These are phyloP conservation scores for Penicillium sp. DNA, from an alignment of 2,329 filamentous ascomycete genomes.

Conservation along the genomic window DNA sequence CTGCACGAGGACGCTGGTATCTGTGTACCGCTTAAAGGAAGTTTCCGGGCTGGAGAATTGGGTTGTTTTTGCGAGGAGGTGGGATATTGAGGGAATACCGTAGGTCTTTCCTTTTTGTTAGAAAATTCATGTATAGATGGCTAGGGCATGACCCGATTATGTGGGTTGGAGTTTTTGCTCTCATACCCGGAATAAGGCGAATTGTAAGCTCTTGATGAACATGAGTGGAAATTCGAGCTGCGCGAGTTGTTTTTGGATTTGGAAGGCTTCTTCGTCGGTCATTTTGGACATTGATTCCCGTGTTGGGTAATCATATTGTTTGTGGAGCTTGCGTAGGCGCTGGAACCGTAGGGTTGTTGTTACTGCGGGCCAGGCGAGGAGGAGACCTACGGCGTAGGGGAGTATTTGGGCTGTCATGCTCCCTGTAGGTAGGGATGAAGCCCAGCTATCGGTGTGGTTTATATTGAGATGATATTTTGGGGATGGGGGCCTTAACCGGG, in stretches of 20 bases:
- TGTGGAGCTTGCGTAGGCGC: slow-evolving; percentile 36
- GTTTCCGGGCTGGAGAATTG: slow-evolving; percentile 48
- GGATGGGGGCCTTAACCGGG: neutral
- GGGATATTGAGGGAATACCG: slow-evolving; percentile 56
- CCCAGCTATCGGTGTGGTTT: neutral
- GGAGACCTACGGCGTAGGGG: slow-evolving; percentile 19
- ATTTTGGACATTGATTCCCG: slow-evolving; percentile 49
- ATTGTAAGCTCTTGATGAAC: slow-evolving; percentile 51
- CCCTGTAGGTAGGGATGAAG: neutral
- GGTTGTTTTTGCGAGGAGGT: slow-evolving; percentile 48
- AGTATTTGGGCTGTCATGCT: slow-evolving; percentile 13
- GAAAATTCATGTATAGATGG: neutral
- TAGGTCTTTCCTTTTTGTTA: slow-evolving; percentile 45
- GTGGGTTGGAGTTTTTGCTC: neutral
- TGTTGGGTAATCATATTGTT: slow-evolving; percentile 45
- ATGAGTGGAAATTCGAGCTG: slow-evolving; percentile 57
- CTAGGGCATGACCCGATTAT: neutral
- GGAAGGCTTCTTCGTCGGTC: slow-evolving; percentile 53
- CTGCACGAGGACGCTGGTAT: slow-evolving; percentile 49
- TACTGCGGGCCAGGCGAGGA: slow-evolving; percentile 28
- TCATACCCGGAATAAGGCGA: slow-evolving; percentile 56
- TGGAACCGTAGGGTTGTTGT: slow-evolving; percentile 30
- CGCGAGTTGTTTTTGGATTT: slow-evolving; percentile 47
- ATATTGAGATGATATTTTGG: neutral
- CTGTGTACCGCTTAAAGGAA: slow-evolving; percentile 52